Evolutionary conservation across 371 early-diverging fungal genomes (phyloP), one percentile per base, ranked within the genome.

Genomic region (Mucor plumbeus): DNA sequence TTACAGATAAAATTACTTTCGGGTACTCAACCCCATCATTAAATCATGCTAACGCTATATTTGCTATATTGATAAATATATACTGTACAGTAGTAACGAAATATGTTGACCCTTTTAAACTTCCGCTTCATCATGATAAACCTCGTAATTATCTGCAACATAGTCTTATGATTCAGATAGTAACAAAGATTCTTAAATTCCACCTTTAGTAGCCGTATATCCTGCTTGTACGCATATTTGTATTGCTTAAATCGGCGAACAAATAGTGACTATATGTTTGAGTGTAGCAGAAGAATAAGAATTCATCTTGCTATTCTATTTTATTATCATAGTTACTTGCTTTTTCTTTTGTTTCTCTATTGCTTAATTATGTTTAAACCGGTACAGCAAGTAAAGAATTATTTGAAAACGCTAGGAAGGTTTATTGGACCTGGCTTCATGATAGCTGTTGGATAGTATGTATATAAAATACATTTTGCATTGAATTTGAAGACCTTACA

Each of bases 361-460:
- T 54, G 13, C 14, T 35, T 55, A 55, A n/a, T 3, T 15, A 55
- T 55, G 55, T 7, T 55, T 0, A 63, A 26, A 10, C 13, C 36
- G 21, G 15, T 64, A 9, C 58, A 58, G 14, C 41, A 41, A 26
- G 47, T 55, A 57, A 67, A 50, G 19, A 53, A 35, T 3, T 75
- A 75, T 38, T 48, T 75, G 15, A 67, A 61, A 10, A 69, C 70
- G 6, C 35, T 75, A 34, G 72, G 67, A 0, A 77, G 65, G 36
- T 83, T 77, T 26, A 74, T 83, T 55, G 84, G 84, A 5, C 84
- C 84, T 43, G 84, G 84, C 1, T 83, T 81, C 44, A 83, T 83
- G 78, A 67, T 83, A 48, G 83, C 80, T 7, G 83, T 83, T 61
- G 83, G 83, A 55, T 83, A 83, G 79, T 80, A 77, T 63, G 71